Conservation (phyloP, 2,329 filamentous ascomycete genomes). For the Nannizzia gypsea region DNA sequence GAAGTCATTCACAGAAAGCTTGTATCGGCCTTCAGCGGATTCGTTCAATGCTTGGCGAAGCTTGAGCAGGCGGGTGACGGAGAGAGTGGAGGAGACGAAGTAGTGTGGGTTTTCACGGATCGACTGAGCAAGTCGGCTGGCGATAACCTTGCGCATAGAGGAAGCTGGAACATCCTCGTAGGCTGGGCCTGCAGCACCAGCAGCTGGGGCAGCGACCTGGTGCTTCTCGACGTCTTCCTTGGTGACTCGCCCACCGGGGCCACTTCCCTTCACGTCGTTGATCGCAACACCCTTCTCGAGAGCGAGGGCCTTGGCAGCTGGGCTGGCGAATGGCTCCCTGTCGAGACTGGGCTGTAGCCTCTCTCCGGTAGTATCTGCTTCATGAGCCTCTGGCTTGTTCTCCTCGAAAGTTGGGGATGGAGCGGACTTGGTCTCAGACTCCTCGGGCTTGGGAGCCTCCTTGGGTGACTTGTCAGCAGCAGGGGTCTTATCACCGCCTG, state of each 20-base stretch:
- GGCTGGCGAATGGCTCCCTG: conserved; percentile 61
- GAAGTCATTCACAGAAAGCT: conserved; percentile 99
- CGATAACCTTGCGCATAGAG: conserved; percentile 98
- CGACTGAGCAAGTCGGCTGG: conserved; percentile 77
- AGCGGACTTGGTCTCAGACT: conserved; percentile 39
- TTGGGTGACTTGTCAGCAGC: conserved; percentile 52
- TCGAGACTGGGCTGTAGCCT: conserved; percentile 74
- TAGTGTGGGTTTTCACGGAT: conserved; percentile 94
- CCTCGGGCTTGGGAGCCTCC: conserved; percentile 44
- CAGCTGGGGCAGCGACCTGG: conserved; percentile 42
- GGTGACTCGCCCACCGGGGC: conserved; percentile 74
- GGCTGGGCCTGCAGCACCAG: conserved; percentile 46
- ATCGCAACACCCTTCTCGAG: conserved; percentile 72
- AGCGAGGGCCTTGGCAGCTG: conserved; percentile 68
- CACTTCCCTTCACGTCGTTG: conserved; percentile 71
- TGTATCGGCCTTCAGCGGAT: conserved; percentile 83
- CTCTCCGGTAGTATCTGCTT: conserved; percentile 58
- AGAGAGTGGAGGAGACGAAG: conserved; percentile 84
- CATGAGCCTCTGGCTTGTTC: conserved; percentile 31
- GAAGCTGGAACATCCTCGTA: conserved; percentile 77
- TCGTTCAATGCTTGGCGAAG: conserved; percentile 88
- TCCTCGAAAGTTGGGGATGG: conserved; percentile 54
- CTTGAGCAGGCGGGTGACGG: conserved; percentile 90
- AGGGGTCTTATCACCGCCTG: conserved; percentile 66
- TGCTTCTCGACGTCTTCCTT: conserved; percentile 89